Conservation (phyloP, 2,329 filamentous ascomycete genomes). For the Emmonsiellopsis sp. region DNA sequence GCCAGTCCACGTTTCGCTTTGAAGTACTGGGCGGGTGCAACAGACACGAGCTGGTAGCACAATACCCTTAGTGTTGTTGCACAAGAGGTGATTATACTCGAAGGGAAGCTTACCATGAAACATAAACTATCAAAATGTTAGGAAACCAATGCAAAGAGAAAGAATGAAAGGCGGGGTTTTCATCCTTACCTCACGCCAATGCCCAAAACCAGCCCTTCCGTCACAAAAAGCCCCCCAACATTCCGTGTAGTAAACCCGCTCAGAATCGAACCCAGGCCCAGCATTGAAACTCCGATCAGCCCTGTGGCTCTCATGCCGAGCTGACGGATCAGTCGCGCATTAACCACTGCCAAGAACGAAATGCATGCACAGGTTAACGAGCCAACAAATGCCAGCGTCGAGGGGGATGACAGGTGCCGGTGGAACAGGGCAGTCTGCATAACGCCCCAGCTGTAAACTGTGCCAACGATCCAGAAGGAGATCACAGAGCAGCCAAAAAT, state of each 20-base stretch:
- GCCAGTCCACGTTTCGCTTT: slow-evolving; percentile 44
- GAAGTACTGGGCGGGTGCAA: slow-evolving; percentile 47
- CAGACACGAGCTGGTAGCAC: slow-evolving; percentile 40
- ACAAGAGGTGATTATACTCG: slow-evolving; percentile 5
- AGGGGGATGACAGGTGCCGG: slow-evolving; percentile 37
- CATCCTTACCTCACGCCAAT: slow-evolving; percentile 31
- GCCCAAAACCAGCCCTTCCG: slow-evolving; percentile 39
- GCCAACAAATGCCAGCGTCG: slow-evolving; percentile 51
- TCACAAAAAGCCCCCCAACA: slow-evolving; percentile 40
- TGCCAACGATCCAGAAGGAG: slow-evolving; percentile 49
- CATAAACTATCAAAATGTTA: slow-evolving; percentile 8
- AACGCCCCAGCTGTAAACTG: slow-evolving; percentile 51
- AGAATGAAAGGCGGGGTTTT: neutral
- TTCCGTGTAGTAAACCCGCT: slow-evolving; percentile 39
- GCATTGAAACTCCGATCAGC: slow-evolving; percentile 40
- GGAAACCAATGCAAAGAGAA: neutral
- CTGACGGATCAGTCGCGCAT: slow-evolving; percentile 41
- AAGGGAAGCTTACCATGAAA: slow-evolving; percentile 14
- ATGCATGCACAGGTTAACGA: slow-evolving; percentile 43
- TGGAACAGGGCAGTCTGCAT: slow-evolving; percentile 49
- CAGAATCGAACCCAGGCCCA: slow-evolving; percentile 41
- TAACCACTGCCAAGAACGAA: slow-evolving; percentile 43
- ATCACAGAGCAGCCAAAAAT: slow-evolving; percentile 42
- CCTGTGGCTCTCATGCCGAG: slow-evolving; percentile 41
- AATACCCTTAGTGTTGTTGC: slow-evolving; percentile 17